Evolutionary conservation across 805 yeast species (phyloP).

Genomic region (Starmerella sp.): DNA sequence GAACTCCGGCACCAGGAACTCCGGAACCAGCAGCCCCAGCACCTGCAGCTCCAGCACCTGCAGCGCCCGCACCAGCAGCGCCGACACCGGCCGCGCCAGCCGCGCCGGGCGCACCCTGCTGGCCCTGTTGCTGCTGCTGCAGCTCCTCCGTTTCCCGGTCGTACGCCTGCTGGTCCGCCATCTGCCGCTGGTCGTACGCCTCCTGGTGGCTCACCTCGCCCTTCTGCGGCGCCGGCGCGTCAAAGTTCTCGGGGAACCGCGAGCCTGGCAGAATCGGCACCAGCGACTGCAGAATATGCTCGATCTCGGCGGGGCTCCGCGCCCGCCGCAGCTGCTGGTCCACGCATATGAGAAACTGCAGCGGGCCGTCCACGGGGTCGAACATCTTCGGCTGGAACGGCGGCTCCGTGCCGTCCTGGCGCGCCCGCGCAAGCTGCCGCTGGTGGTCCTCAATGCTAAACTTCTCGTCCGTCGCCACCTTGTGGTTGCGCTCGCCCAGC

Average conservation of each 20-base stretch:
- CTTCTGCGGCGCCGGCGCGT: slow-evolving; percentile 57
- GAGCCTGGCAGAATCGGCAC: slow-evolving; percentile 84
- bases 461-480: slow-evolving; percentile 78
- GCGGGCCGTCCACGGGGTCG: slow-evolving; percentile 35
- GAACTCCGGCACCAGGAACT: slow-evolving; percentile 5
- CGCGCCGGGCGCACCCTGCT: background rate
- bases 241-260: slow-evolving; percentile 48
- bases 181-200: background rate
- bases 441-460: slow-evolving; percentile 79
- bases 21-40: slow-evolving; percentile 2
- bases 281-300: slow-evolving; percentile 45
- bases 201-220: slow-evolving; percentile 14
- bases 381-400: slow-evolving; percentile 67
- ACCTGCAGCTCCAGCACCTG: background rate
- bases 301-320: slow-evolving; percentile 41
- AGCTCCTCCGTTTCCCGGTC: background rate
- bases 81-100: background rate
- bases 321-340: slow-evolving; percentile 35
- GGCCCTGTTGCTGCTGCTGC: background rate
- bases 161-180: background rate
- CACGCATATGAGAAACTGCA: slow-evolving; percentile 60
- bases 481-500: slow-evolving; percentile 67
- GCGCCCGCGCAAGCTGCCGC: slow-evolving; percentile 56
- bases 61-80: background rate
- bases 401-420: slow-evolving; percentile 60